Evolutionary conservation across 2,329 filamentous ascomycete species (phyloP).

Genomic region (Aureobasidium sp.): DNA sequence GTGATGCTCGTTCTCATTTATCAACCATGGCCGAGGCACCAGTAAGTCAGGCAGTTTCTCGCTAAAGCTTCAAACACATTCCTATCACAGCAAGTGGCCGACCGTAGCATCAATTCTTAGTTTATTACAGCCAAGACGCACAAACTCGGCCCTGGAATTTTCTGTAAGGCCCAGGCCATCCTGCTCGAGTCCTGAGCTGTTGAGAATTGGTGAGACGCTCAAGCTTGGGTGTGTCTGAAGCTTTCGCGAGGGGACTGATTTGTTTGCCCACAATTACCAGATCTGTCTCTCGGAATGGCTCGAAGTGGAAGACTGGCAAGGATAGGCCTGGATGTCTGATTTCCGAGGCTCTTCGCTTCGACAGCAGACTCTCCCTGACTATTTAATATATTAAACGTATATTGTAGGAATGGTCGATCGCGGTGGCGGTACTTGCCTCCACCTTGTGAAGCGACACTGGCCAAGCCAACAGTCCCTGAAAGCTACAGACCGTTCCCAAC

Average conservation of each 20-base stretch:
- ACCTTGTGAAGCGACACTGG: no score
- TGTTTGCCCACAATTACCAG: slow-evolving; percentile 12
- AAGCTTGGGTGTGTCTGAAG: neutral
- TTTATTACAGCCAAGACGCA: neutral
- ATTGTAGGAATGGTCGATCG: no score
- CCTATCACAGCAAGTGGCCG: neutral
- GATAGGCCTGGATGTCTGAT: no score
- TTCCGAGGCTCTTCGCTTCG: no score
- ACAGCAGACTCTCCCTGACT: no score
- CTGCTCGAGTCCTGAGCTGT: neutral
- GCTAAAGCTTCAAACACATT: slow-evolving; percentile 1
- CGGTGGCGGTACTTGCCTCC: no score
- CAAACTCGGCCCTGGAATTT: neutral
- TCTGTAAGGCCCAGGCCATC: neutral
- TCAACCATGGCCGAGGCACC: neutral
- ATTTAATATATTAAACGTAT: no score
- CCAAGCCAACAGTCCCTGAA: no score
- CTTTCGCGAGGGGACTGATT: neutral
- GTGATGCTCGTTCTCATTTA: neutral
- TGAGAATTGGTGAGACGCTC: neutral
- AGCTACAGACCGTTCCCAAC: no score
- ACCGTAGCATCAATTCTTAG: neutral
- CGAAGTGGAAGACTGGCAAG: no score
- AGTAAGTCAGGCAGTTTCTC: neutral
- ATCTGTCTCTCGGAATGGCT: neutral